Evolutionary conservation across 140 eudicot species (phyloP), one percentile per base, ranked within the genome.

Genomic region (Oenanthe javanica): DNA sequence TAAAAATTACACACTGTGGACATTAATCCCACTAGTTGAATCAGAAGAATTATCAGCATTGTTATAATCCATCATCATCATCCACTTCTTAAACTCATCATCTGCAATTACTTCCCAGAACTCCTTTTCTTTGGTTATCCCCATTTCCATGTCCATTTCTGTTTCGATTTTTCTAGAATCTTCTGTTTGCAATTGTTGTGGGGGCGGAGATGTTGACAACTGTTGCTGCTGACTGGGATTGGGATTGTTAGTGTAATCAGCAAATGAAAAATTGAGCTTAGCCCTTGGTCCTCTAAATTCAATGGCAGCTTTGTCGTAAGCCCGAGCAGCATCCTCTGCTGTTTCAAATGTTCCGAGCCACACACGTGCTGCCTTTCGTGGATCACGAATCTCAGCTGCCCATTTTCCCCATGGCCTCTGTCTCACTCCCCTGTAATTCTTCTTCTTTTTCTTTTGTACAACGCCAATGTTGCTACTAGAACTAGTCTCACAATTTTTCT

Each of bases 331-430:
- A 2, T 61, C 69, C 14, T 61, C 69, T 61, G 69, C 69, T 2
- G 69, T 61, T n/a, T 61, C 69, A n/a, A 61, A 61, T 61, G 69
- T 61, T 61, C 69, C 69, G 69, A 61, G 69, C 69, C 69, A 61
- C 69, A 61, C 69, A 9, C 69, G 69, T 61, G 69, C 69, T 61
- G 69, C 69, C 36, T 61, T 61, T 9, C 69, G 69, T 61, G 69
- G 69, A 61, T 61, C 69, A 61, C 69, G 69, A 61, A 61, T 61
- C 36, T 61, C 69, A 1, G 69, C 69, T 0, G 69, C 69, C 69
- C 69, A 61, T 61, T 61, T 61, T n/a, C 69, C 69, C 69, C 69
- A 61, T 2, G 69, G 69, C 36, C 69, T 61, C 14, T 61, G 69
- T 61, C 69, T 61, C 69, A 61, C 69, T 61, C 69, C 69, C n/a